These are phyloP conservation scores for Fraxinus latifolia DNA, from an alignment of 305 asterid genomes.

Conservation along the genomic window DNA sequence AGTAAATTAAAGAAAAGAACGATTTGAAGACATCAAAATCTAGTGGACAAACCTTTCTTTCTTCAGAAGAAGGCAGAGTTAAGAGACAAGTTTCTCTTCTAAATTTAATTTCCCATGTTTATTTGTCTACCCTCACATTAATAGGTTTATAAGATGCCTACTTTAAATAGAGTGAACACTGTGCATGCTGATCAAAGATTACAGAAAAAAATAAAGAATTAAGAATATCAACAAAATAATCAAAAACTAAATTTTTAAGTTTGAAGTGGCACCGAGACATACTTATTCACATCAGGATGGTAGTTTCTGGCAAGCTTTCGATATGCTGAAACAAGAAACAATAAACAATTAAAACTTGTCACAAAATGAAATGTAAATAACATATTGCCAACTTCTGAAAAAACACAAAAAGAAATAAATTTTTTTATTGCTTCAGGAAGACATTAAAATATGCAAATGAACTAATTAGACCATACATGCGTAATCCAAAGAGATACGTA, in stretches of 20 bases:
- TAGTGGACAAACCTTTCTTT: neutral
- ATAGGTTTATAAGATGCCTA: neutral
- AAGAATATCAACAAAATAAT: neutral
- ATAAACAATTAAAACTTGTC: constrained; percentile 13
- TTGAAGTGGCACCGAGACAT: constrained; percentile 31
- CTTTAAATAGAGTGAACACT: constrained; percentile 2
- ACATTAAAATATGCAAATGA: constrained; percentile 4
- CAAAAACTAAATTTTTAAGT: constrained; percentile 7
- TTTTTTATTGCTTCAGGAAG: neutral
- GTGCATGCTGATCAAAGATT: neutral
- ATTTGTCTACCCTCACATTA: constrained; percentile 1
- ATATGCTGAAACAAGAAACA: constrained; percentile 58
- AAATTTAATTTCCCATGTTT: neutral
- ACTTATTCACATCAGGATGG: constrained; percentile 99
- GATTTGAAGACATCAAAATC: neutral
- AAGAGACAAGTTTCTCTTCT: constrained; percentile 6
- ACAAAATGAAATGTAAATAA: neutral
- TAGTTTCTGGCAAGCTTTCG: constrained; percentile 90
- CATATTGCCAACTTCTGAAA: neutral
- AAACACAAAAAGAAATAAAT: neutral
- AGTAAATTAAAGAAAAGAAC: constrained; percentile 6
- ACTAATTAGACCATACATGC: neutral
- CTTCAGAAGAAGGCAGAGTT: neutral
- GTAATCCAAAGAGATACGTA: constrained; percentile 2
- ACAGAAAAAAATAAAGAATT: neutral